Conservation (phyloP, 805 yeast species). For the Ogataea parapolymorpha region DNA sequence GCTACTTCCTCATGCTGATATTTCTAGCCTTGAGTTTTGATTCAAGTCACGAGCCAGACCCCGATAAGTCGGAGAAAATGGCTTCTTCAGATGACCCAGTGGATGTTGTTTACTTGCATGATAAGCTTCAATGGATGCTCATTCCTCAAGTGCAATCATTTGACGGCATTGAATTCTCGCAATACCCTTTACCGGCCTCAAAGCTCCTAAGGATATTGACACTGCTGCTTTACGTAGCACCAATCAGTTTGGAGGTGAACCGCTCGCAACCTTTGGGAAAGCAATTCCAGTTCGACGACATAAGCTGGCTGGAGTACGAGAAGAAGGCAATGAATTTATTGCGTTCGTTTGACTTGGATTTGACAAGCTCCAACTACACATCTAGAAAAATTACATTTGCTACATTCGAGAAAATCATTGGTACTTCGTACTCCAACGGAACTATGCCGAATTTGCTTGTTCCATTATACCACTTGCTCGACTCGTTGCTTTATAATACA, state of each 20-base stretch:
- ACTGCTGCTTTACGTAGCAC: slow-evolving; percentile 44
- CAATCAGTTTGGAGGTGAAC: slow-evolving; percentile 27
- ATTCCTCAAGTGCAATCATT: slow-evolving; percentile 38
- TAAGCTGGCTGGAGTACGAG: slow-evolving; percentile 43
- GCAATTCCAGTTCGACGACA: slow-evolving; percentile 24
- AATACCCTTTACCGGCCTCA: slow-evolving; percentile 37
- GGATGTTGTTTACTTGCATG: slow-evolving; percentile 23
- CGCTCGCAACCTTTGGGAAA: slow-evolving; percentile 13
- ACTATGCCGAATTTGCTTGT: slow-evolving; percentile 43
- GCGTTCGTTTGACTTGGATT: slow-evolving; percentile 44
- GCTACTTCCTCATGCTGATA: slow-evolving; percentile 41
- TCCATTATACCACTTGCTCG: slow-evolving; percentile 44
- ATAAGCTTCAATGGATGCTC: slow-evolving; percentile 29
- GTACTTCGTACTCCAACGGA: slow-evolving; percentile 14
- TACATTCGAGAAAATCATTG: slow-evolving; percentile 35
- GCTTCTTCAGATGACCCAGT: slow-evolving; percentile 9
- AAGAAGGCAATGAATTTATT: slow-evolving; percentile 43
- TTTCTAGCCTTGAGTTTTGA: slow-evolving; percentile 40
- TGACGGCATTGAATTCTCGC: slow-evolving; percentile 42
- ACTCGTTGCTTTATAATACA: slow-evolving; percentile 35
- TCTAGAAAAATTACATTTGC: slow-evolving; percentile 23
- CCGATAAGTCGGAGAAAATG: slow-evolving; percentile 7
- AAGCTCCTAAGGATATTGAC: slow-evolving; percentile 45
- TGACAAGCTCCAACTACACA: slow-evolving; percentile 26
- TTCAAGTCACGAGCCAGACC: slow-evolving; percentile 7